These are phyloP conservation scores for Tricholoma sp. DNA, from an alignment of 768 basidiomycete genomes.

Conservation along the genomic window DNA sequence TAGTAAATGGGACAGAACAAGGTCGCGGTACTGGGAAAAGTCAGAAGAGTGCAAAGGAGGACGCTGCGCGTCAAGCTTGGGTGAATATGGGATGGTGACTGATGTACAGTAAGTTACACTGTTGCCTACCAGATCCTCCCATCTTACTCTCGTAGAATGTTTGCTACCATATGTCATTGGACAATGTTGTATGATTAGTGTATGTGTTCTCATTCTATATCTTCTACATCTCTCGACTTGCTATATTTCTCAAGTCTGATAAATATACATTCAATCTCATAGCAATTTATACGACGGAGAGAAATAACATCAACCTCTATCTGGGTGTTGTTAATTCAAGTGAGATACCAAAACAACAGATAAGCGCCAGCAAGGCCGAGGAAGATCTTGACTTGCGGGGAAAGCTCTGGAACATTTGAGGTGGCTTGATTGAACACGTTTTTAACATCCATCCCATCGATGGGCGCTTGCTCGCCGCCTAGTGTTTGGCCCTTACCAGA, in stretches of 20 bases:
- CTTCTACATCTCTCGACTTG: background rate
- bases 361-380: slow-evolving; percentile 62
- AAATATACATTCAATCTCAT: background rate
- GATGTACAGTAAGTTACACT: background rate
- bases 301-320: too few relatives aligned
- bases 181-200: background rate
- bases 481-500: slow-evolving; percentile 72
- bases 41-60: slow-evolving; percentile 64
- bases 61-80: slow-evolving; percentile 59
- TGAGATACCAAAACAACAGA: slow-evolving; percentile 49
- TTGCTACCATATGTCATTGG: background rate
- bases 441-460: slow-evolving; percentile 29
- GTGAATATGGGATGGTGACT: slow-evolving; percentile 47
- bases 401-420: slow-evolving; percentile 42
- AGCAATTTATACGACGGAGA: background rate
- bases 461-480: slow-evolving; percentile 41
- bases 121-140: background rate
- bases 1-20: slow-evolving; percentile 47
- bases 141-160: background rate
- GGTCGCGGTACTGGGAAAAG: slow-evolving; percentile 51
- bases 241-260: background rate
- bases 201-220: background rate
- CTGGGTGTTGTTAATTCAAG: slow-evolving; percentile 14
- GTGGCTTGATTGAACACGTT: slow-evolving; percentile 28
- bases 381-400: slow-evolving; percentile 65